Percentiles rank a stretch among this genome's conserved stretches.
These are phyloP conservation scores for Spathaspora sp. DNA, from an alignment of 805 yeast species.

Conservation along the genomic window DNA sequence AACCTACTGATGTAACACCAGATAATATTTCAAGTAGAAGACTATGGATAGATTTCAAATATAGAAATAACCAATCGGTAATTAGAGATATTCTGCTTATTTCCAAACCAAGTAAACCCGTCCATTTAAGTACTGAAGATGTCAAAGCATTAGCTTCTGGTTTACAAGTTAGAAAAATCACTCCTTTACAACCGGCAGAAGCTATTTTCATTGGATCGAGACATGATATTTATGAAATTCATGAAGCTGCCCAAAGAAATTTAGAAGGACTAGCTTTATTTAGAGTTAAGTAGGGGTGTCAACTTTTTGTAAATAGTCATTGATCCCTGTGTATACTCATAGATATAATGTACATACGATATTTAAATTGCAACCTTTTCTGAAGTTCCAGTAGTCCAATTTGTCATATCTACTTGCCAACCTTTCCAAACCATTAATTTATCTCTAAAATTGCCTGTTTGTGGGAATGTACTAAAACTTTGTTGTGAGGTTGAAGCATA, in stretches of 20 bases:
- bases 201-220: conserved; percentile 61
- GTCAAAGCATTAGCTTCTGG: conserved; percentile 75
- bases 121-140: conserved; percentile 59
- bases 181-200: conserved; percentile 88
- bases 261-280: conserved; percentile 78
- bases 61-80: conserved; percentile 76
- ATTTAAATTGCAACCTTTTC: conserved; percentile 26
- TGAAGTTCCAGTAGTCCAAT: conserved; percentile 70
- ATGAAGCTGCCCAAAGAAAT: conserved; percentile 78
- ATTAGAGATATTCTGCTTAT: conserved; percentile 67
- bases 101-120: conserved; percentile 81
- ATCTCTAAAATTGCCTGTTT: conserved; percentile 51
- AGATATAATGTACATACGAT: conserved; percentile 3
- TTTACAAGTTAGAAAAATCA: conserved; percentile 64
- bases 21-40: conserved; percentile 84
- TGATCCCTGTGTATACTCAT: not conserved
- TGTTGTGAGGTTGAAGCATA: conserved; percentile 27
- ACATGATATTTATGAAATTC: conserved; percentile 62
- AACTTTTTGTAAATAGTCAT: conserved; percentile 2
- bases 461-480: conserved; percentile 10
- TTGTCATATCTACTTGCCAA: conserved; percentile 84
- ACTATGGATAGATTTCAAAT: conserved; percentile 89
- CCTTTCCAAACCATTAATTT: conserved; percentile 70
- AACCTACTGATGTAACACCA: conserved; percentile 74
- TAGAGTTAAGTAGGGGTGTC: conserved; percentile 49